These are phyloP conservation scores for Sporobolomyces phaffii DNA, from an alignment of 768 basidiomycete genomes.

Conservation along the genomic window DNA sequence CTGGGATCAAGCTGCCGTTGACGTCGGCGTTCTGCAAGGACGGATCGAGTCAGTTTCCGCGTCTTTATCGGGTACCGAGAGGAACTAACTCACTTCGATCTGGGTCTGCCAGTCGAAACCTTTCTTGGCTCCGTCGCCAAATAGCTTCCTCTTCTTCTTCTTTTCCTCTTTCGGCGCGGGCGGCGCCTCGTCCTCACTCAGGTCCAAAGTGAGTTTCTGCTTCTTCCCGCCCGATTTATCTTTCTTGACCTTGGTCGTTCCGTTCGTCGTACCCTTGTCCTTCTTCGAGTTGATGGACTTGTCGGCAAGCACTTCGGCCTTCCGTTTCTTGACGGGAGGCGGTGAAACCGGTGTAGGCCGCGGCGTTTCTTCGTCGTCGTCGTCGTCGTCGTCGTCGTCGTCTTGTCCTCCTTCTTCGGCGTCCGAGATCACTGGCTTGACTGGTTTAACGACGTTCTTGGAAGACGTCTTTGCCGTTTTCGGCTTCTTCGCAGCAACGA, in stretches of 20 bases:
- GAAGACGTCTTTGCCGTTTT: too few species aligned
- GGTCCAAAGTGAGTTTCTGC: conserved; percentile 4
- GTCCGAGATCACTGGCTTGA: neutral
- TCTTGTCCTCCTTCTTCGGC: neutral
- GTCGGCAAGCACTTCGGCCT: conserved; percentile 14
- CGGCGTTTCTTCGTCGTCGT: conserved; percentile 2
- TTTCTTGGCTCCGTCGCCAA: conserved; percentile 8
- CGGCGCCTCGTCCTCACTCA: conserved; percentile 3
- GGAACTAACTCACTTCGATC: conserved; percentile 29
- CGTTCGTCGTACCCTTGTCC: neutral
- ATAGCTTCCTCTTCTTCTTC: conserved; percentile 35
- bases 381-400: neutral
- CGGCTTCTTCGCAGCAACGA: neutral
- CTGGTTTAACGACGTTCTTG: too few species aligned
- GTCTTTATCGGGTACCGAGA: too few species aligned
- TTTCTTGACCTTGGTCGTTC: conserved; percentile 24
- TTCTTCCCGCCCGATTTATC: neutral
- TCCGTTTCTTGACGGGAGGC: conserved; percentile 17
- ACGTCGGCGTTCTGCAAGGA: conserved; percentile 19
- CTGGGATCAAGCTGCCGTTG: conserved; percentile 24
- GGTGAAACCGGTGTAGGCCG: neutral
- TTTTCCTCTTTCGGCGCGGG: conserved; percentile 4
- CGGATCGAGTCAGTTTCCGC: neutral
- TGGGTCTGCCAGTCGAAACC: conserved; percentile 7
- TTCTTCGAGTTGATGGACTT: conserved; percentile 7